Percentiles rank a stretch among this genome's conserved stretches.
Conservation (phyloP, 2,329 filamentous ascomycete genomes). For the Talaromyces sp. region DNA sequence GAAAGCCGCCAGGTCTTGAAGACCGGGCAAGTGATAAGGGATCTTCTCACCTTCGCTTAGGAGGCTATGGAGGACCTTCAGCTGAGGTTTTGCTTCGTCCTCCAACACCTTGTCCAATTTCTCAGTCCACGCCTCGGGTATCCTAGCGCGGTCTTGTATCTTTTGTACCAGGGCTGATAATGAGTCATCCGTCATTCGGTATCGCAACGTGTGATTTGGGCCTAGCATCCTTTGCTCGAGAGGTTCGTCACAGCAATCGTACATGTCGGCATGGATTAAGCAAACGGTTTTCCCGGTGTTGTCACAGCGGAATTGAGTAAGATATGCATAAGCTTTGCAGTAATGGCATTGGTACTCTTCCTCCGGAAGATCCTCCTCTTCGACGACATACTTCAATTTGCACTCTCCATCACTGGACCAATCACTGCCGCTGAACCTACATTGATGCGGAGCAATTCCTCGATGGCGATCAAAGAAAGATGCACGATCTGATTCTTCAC, state of each 20-base stretch:
- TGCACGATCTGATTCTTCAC: constrained; percentile 68
- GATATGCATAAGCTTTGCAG: constrained; percentile 88
- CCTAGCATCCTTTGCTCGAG: constrained; percentile 68
- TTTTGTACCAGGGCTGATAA: constrained; percentile 68
- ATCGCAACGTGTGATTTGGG: constrained; percentile 70
- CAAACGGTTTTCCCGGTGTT: constrained; percentile 80
- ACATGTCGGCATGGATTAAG: constrained; percentile 73
- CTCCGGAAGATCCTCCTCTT: constrained; percentile 76
- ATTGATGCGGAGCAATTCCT: constrained; percentile 55
- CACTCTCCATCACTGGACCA: constrained; percentile 51
- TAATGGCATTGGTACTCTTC: constrained; percentile 89
- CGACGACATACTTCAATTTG: constrained; percentile 61
- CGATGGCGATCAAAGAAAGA: constrained; percentile 67
- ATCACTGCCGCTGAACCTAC: constrained; percentile 51
- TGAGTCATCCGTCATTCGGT: constrained; percentile 71
- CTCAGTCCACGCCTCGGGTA: constrained; percentile 85
- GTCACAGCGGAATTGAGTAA: constrained; percentile 85
- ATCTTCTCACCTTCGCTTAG: constrained; percentile 95
- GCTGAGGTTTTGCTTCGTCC: constrained; percentile 76
- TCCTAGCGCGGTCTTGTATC: constrained; percentile 78
- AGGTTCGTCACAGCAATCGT: constrained; percentile 73
- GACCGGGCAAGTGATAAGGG: constrained; percentile 79
- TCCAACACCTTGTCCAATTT: constrained; percentile 84
- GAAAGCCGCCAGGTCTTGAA: constrained; percentile 79
- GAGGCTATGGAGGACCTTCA: constrained; percentile 80